phyloP scores from a whole-genome alignment of 2,329 filamentous ascomycete genomes.

The Colletotrichum falcatum region DNA sequence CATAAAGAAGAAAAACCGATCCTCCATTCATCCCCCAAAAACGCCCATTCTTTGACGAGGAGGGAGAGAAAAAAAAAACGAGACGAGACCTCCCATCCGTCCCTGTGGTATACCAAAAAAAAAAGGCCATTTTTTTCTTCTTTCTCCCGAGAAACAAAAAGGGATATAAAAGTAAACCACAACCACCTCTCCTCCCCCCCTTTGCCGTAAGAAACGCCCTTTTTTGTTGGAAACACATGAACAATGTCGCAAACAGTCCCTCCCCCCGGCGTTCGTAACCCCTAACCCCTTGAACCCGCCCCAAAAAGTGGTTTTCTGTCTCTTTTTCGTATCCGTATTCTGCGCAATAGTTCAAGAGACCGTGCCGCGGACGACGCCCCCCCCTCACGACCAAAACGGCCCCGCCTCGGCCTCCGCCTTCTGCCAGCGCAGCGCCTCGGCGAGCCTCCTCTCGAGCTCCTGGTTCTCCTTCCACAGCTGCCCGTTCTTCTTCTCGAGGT shows the following conservation, averaged over 20 bases:
- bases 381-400: constrained; percentile 25
- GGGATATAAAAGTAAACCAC: background rate
- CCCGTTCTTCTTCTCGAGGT: constrained; percentile 52
- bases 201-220: background rate
- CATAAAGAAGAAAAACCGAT: too few relatives aligned
- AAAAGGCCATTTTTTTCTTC: background rate
- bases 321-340: too few relatives aligned
- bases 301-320: background rate
- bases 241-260: background rate
- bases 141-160: background rate
- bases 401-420: constrained; percentile 26
- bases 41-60: too few relatives aligned
- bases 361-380: background rate
- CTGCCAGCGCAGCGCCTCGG: constrained; percentile 37
- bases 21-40: too few relatives aligned
- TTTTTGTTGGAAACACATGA: background rate
- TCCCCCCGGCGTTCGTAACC: background rate
- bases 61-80: too few relatives aligned
- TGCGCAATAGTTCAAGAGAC: background rate
- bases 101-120: constrained; percentile 4
- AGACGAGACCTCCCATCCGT: background rate
- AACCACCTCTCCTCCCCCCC: too few relatives aligned
- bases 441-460: constrained; percentile 47
- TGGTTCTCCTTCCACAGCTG: constrained; percentile 49
- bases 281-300: background rate